Percentiles rank a stretch among this genome's conserved stretches.
These are phyloP conservation scores for Apiospora rasikravindrae DNA, from an alignment of 2,329 filamentous ascomycete genomes.

Conservation along the genomic window DNA sequence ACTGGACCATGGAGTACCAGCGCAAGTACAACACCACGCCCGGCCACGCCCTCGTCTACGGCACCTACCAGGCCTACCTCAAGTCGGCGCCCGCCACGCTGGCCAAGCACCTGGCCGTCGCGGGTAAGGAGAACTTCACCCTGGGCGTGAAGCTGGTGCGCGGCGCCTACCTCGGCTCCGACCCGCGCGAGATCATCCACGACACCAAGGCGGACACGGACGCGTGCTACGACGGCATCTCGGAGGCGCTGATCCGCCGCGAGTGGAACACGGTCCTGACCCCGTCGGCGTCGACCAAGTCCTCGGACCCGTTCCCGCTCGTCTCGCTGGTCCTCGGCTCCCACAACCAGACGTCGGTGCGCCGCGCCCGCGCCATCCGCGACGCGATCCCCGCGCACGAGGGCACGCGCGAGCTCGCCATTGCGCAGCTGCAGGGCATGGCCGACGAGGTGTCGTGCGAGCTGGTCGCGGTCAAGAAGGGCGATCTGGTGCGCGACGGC, in stretches of 20 bases:
- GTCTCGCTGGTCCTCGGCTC: conserved; percentile 76
- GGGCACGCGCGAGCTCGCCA: conserved; percentile 53
- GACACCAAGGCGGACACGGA: conserved; percentile 76
- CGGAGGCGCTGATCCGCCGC: conserved; percentile 68
- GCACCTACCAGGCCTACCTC: conserved; percentile 80
- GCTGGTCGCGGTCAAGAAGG: conserved; percentile 44
- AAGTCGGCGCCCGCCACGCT: conserved; percentile 65
- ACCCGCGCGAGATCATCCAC: conserved; percentile 73
- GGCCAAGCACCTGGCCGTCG: conserved; percentile 62
- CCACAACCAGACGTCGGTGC: conserved; percentile 79
- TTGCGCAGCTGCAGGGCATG: conserved; percentile 92
- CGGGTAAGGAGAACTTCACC: conserved; percentile 64
- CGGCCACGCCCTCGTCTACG: conserved; percentile 74
- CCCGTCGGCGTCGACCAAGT: conserved; percentile 35
- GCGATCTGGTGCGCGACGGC: conserved; percentile 21
- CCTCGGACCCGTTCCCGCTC: conserved; percentile 32
- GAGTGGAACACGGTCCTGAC: conserved; percentile 62
- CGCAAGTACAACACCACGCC: conserved; percentile 71
- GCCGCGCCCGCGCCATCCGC: conserved; percentile 57
- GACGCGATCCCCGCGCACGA: conserved; percentile 47
- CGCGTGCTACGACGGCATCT: conserved; percentile 72
- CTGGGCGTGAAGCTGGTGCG: conserved; percentile 78
- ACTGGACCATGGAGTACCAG: conserved; percentile 80
- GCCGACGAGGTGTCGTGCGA: conserved; percentile 87
- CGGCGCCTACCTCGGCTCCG: conserved; percentile 74